Base-by-base conservation (phyloP, 495 filamentous ascomycete species). In the Xylona heveae region DNA sequence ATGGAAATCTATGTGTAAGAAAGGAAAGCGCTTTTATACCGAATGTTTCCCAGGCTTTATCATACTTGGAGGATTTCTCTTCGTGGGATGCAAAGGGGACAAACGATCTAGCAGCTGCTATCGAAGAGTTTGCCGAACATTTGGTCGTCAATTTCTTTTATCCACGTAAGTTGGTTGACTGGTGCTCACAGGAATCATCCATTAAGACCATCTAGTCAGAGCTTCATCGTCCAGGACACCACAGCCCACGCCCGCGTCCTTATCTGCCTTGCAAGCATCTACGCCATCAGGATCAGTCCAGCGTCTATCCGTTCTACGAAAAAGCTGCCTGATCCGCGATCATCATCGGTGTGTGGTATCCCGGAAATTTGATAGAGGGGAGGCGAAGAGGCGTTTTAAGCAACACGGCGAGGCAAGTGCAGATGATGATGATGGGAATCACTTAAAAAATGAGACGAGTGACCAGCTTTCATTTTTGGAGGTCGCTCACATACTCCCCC, bases 261-360 rank as follows among this genome's bases (percentile, higher is more conserved):
- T 35, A 38, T 41, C 41, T 19, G 25, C 28, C 13, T n/a, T 33
- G 18, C 20, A 37, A 24, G 25, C 21, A 10, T 32, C 31, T 16
- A 28, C 31, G 10, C 16, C 39, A 27, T 31, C 33, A 8, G 33
- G 39, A 17, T 29, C 33, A 24, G 36, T 32, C 16, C 19, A 40
- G 13, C 40, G 42, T 33, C 18, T 46, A 41, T 41, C 42, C 26
- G 28, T 30, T 30, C 38, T 48, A 25, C 38, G 36, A 21, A 33
- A 38, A 30, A 36, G 31, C 26, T 45, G 42, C 26, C 38, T 48
- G 15, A 22, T 45, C 20, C 40, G 40, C 15, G 42, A 48, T 32
- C 39, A 34, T 35, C 31, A 45, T 37, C 42, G 39, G 23, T 48
- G 39, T 37, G 40, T 45, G 16, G 38, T 45, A 22, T 42, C 37